phyloP scores from a whole-genome alignment of 257 asterid species.

The Lithospermum erythrorhizon region DNA sequence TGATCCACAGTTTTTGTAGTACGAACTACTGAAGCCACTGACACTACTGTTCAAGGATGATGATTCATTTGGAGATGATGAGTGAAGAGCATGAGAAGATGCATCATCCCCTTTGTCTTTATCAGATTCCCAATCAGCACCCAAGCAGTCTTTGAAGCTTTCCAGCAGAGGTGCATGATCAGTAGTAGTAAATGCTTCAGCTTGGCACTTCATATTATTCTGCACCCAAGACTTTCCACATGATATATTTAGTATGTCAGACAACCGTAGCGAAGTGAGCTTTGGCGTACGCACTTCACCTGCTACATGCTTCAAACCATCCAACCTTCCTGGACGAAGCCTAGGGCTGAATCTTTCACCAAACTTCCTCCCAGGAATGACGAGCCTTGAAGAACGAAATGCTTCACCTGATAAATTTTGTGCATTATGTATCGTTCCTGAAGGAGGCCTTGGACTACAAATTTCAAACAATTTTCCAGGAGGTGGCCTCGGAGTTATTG shows the following conservation, averaged over 20 bases:
- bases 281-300: not conserved
- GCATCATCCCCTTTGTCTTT: constrained; percentile 40
- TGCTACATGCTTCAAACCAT: not conserved
- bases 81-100: constrained; percentile 44
- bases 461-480: not conserved
- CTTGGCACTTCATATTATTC: constrained; percentile 27
- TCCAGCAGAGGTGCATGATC: constrained; percentile 76
- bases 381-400: not conserved
- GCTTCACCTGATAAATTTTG: constrained; percentile 31
- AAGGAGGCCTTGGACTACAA: constrained; percentile 19
- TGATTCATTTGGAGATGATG: constrained; percentile 41
- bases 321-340: not conserved
- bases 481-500: constrained; percentile 24
- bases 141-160: constrained; percentile 20
- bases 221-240: constrained; percentile 45
- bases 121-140: constrained; percentile 45
- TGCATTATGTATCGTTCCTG: constrained; percentile 23
- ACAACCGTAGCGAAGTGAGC: not conserved
- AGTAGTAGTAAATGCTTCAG: constrained; percentile 28
- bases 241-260: constrained; percentile 14
- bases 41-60: constrained; percentile 46
- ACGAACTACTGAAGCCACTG: constrained; percentile 59
- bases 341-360: not conserved
- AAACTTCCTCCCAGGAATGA: not conserved
- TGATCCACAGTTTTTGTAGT: constrained; percentile 36